phyloP scores from a whole-genome alignment of 768 basidiomycete species.

The Pholiota molesta region DNA sequence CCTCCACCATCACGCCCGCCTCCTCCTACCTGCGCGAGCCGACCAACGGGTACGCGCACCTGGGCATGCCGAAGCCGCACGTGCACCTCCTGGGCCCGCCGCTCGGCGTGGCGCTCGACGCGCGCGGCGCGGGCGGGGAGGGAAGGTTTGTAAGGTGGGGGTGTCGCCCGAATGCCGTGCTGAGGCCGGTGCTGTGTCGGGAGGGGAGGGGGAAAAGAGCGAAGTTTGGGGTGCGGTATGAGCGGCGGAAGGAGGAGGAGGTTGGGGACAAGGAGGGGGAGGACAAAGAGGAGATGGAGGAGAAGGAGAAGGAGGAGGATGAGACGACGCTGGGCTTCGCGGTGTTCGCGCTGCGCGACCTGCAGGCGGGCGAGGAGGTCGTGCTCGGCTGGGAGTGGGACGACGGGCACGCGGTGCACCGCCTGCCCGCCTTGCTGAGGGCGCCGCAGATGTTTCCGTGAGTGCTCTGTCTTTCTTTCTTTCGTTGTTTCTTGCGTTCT shows the following conservation, averaged over 20 bases:
- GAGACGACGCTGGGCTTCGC: conserved; percentile 64
- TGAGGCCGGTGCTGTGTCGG: conserved; percentile 55
- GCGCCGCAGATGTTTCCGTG: conserved; percentile 60
- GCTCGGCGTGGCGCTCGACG: conserved; percentile 78
- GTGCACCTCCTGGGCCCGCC: conserved; percentile 82
- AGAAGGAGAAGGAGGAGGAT: conserved; percentile 14
- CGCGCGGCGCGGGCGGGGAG: conserved; percentile 68
- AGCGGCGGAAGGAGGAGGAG: too few relatives aligned
- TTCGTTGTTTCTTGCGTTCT: too few relatives aligned
- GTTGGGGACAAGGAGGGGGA: too few relatives aligned
- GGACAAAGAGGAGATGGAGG: too few relatives aligned
- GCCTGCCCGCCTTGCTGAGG: conserved; percentile 68
- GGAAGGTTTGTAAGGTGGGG: conserved; percentile 65
- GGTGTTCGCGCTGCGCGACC: conserved; percentile 75
- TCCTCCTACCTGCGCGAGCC: conserved; percentile 75
- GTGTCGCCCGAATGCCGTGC: conserved; percentile 67
- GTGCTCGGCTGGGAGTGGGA: conserved; percentile 98
- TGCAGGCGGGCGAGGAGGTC: conserved; percentile 80
- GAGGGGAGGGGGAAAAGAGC: not conserved
- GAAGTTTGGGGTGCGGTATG: conserved; percentile 7
- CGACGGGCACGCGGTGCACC: conserved; percentile 84
- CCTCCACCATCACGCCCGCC: conserved; percentile 67
- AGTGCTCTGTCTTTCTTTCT: too few relatives aligned
- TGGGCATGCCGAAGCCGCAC: conserved; percentile 82
- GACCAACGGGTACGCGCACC: conserved; percentile 82